These are phyloP conservation scores for Cronartium quercuum DNA, from an alignment of 1,284 basidiomycete species.

Conservation along the genomic window DNA sequence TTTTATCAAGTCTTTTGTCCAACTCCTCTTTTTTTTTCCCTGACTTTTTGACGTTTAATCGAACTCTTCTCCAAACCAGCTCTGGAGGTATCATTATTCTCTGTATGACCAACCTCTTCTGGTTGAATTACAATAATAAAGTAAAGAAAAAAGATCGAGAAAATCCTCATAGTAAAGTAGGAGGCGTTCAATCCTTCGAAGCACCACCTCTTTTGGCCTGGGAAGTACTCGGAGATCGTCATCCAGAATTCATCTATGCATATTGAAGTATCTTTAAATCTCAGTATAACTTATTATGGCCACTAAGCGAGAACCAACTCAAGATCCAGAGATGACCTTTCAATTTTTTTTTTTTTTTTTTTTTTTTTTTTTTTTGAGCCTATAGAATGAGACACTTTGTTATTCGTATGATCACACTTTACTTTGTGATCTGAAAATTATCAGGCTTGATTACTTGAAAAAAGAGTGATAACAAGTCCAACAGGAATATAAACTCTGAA, in stretches of 20 bases:
- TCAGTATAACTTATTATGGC: background rate
- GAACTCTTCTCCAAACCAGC: background rate
- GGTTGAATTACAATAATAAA: conserved; percentile 13
- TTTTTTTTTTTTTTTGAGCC: no score
- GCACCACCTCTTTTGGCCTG: background rate
- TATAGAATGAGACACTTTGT: no score
- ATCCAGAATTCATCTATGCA: conserved; percentile 13
- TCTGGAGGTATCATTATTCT: conserved; percentile 6
- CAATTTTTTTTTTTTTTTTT: no score
- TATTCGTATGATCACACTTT: no score
- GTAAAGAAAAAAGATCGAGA: conserved; percentile 4
- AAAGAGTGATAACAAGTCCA: no score
- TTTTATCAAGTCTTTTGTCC: background rate
- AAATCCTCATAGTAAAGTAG: background rate
- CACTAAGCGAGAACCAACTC: no score
- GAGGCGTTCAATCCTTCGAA: background rate
- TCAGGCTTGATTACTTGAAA: no score
- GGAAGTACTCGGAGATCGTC: conserved; percentile 13
- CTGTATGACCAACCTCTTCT: conserved; percentile 14
- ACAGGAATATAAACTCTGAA: no score
- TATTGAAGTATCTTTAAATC: background rate
- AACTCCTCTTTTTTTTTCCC: background rate
- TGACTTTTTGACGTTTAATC: background rate
- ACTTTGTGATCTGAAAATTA: no score
- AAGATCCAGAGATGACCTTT: no score